Base-by-base conservation (phyloP, 2,329 filamentous ascomycete genomes). In the Fonsecaea nubica region DNA sequence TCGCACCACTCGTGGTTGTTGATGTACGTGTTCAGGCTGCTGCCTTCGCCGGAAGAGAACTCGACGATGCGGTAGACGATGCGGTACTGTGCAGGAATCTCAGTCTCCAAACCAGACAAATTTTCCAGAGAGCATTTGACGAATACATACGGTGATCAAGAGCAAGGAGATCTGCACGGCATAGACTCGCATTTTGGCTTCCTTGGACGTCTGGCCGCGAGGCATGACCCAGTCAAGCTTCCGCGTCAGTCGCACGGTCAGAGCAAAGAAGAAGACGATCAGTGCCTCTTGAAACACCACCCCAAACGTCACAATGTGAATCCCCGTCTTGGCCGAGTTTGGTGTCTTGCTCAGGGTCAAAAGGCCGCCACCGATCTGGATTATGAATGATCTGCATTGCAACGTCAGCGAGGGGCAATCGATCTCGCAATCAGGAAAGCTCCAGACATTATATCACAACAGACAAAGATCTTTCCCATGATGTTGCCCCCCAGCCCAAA, bases 11-110 rank as follows among this genome's bases (percentile, higher is more conserved):
- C 76, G 45, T 74, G 66, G 15, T 76, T 77, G 5, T 77, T 77
- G 25, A 78, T 57, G 40, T 63, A 58, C 4, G 15, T 58, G 25
- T 33, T 57, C n/a, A 38, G 74, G 32, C 82, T 76, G 8, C 83
- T 74, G 30, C 74, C 69, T 0, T 81, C 77, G 15, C 83, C 72
- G 61, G 79, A 80, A 69, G 87, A 87, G 76, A 85, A 87, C 75
- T 89, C 85, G 12, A 86, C 80, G 0, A 85, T 80, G 5, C 86
- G 82, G 72, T 82, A 88, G 63, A 88, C 80, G 58, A 85, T 87
- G 25, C 86, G 81, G 2, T 62, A 62, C 59, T 62, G 15, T 38
- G 55, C 10, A 15, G 38, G 15, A 42, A 12, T 40, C n/a, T 35
- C 7, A 58, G 33, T 21, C 18, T 10, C 35, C 13, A 18, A 30